Evolutionary conservation across 1,139 yeast species (phyloP).

Genomic region (Keqinozyma sinolaborantium): DNA sequence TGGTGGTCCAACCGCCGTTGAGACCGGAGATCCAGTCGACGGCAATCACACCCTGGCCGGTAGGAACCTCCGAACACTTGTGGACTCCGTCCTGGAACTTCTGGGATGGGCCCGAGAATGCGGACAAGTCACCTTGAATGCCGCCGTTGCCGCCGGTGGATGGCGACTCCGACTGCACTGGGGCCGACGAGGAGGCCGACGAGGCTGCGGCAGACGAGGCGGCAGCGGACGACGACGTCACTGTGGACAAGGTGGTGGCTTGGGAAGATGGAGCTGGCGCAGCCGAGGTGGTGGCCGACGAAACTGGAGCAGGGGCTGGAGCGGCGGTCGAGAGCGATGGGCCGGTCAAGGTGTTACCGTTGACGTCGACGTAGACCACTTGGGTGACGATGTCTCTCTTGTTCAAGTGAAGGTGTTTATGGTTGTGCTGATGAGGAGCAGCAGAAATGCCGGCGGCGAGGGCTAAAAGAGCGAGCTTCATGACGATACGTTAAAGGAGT

Average conservation of each 20-base stretch:
- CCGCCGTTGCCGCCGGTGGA: slow-evolving; percentile 33
- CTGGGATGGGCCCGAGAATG: slow-evolving; percentile 49
- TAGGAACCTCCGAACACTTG: slow-evolving; percentile 77
- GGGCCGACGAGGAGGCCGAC: slow-evolving; percentile 8
- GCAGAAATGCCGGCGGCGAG: slow-evolving; percentile 48
- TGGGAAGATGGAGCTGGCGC: slow-evolving; percentile 13
- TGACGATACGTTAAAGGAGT: slow-evolving; percentile 6
- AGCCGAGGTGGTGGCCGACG: slow-evolving; percentile 9
- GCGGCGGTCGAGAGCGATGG: slow-evolving; percentile 9
- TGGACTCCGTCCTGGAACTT: slow-evolving; percentile 78
- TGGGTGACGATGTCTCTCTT: slow-evolving; percentile 41
- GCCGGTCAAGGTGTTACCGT: slow-evolving; percentile 24
- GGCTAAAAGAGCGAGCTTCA: slow-evolving; percentile 41
- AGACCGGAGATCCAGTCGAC: slow-evolving; percentile 69
- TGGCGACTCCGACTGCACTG: slow-evolving; percentile 14
- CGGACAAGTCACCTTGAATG: slow-evolving; percentile 53
- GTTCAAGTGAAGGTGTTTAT: slow-evolving; percentile 33
- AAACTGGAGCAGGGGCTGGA: slow-evolving; percentile 5
- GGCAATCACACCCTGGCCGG: slow-evolving; percentile 86
- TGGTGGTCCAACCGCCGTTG: slow-evolving; percentile 88
- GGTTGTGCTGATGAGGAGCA: slow-evolving; percentile 28
- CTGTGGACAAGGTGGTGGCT: slow-evolving; percentile 21
- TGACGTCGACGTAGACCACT: slow-evolving; percentile 35
- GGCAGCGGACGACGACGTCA: slow-evolving; percentile 24
- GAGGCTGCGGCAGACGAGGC: slow-evolving; percentile 18